Conservation (phyloP, 352 stramenopile genomes). For the Globisporangium cederbergense region DNA sequence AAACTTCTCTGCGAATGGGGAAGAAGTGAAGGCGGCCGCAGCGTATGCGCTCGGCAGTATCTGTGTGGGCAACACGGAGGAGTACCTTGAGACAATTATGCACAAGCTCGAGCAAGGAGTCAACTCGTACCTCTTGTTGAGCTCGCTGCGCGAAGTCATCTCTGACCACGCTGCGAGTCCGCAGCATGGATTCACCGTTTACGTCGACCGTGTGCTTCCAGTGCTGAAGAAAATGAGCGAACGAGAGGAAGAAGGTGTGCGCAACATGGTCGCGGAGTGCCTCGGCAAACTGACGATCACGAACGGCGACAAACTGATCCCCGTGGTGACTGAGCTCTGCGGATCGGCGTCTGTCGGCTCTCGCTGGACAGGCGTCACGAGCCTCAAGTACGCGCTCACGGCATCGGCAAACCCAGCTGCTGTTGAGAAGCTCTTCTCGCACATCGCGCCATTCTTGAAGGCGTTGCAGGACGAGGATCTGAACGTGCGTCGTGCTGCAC, state of each 20-base stretch:
- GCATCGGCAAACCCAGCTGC: slow-evolving; percentile 30
- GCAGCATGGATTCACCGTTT: slow-evolving; percentile 67
- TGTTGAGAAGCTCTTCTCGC: slow-evolving; percentile 46
- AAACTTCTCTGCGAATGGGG: slow-evolving; percentile 80
- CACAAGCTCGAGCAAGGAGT: slow-evolving; percentile 85
- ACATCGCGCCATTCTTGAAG: slow-evolving; percentile 89
- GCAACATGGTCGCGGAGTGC: slow-evolving; percentile 98
- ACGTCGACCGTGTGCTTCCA: slow-evolving; percentile 89
- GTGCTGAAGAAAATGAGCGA: slow-evolving; percentile 92
- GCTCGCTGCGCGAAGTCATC: slow-evolving; percentile 96
- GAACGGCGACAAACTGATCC: slow-evolving; percentile 85
- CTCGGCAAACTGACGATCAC: slow-evolving; percentile 93
- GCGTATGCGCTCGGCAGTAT: slow-evolving; percentile 96
- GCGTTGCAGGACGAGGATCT: slow-evolving; percentile 95
- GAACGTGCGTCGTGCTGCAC: slow-evolving; percentile 90
- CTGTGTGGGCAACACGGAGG: slow-evolving; percentile 91
- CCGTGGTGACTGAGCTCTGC: slow-evolving; percentile 85
- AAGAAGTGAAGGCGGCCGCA: slow-evolving; percentile 96
- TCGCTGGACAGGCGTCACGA: slow-evolving; percentile 91
- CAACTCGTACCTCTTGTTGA: slow-evolving; percentile 97
- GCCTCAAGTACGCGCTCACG: slow-evolving; percentile 88
- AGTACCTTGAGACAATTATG: slow-evolving; percentile 92
- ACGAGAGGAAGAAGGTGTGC: slow-evolving; percentile 93
- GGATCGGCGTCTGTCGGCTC: slow-evolving; percentile 46
- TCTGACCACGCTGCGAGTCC: slow-evolving; percentile 70